Evolutionary conservation across 2,329 filamentous ascomycete genomes (phyloP).

Genomic region (Colletotrichum cordylinicola): DNA sequence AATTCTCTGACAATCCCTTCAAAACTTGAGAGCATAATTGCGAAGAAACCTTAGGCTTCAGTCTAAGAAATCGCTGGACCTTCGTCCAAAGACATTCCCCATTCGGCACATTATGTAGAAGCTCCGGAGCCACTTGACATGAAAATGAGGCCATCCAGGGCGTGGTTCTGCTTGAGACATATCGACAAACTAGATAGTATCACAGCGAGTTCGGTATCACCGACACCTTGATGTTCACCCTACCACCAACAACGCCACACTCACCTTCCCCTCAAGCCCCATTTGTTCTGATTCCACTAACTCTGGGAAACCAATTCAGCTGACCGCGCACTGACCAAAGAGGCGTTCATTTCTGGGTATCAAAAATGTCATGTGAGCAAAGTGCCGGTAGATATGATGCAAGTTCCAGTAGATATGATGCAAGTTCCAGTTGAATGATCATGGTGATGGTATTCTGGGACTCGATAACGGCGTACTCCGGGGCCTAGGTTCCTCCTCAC

Average conservation of each 20-base stretch:
- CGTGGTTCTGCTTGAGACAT: too few species aligned
- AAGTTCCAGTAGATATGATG: background rate
- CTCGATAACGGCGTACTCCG: background rate
- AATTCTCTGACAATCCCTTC: too few species aligned
- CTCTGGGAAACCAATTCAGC: background rate
- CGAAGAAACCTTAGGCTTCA: too few species aligned
- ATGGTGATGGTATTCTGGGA: background rate
- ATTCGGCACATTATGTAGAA: too few species aligned
- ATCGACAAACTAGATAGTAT: too few species aligned
- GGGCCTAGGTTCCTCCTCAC: too few species aligned
- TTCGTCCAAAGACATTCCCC: too few species aligned
- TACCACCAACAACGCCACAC: background rate
- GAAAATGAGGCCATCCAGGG: too few species aligned
- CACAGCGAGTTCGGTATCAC: background rate
- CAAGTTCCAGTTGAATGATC: background rate
- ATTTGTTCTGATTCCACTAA: fast-evolving
- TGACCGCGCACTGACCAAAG: background rate
- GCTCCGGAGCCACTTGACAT: too few species aligned
- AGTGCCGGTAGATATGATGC: fast-evolving
- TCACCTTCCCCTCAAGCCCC: background rate
- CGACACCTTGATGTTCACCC: background rate
- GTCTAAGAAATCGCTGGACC: too few species aligned
- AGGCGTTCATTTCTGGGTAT: fast-evolving
- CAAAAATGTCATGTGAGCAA: fast-evolving
- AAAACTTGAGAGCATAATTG: too few species aligned